phyloP scores from a whole-genome alignment of 768 basidiomycete species.

The Leccinum broughii region DNA sequence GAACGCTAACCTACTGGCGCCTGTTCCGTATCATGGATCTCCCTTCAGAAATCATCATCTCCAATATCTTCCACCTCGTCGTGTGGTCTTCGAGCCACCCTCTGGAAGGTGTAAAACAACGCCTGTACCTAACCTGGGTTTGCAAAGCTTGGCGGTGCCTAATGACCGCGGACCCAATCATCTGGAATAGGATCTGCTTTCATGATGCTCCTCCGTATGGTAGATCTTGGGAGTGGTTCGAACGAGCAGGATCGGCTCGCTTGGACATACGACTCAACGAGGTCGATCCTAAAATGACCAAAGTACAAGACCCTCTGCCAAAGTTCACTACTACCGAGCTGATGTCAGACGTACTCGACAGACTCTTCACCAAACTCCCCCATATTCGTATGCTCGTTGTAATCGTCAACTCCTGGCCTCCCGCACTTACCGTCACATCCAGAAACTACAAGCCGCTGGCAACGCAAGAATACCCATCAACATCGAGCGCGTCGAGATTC shows the following conservation, averaged over 20 bases:
- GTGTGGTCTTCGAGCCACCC: constrained; percentile 51
- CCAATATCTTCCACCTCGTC: constrained; percentile 60
- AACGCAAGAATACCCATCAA: constrained; percentile 37
- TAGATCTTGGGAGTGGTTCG: constrained; percentile 56
- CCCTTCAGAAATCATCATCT: constrained; percentile 65
- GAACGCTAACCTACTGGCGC: constrained; percentile 34
- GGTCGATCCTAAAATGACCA: constrained; percentile 21
- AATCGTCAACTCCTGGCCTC: constrained; percentile 55
- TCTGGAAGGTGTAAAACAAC: constrained; percentile 34
- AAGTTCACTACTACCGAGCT: constrained; percentile 44
- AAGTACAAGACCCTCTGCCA: constrained; percentile 27
- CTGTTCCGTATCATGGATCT: constrained; percentile 61
- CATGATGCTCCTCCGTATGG: constrained; percentile 49
- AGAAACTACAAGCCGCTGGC: constrained; percentile 44
- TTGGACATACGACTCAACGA: constrained; percentile 38
- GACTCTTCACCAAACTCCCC: constrained; percentile 42
- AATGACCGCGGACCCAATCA: constrained; percentile 46
- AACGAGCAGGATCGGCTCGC: constrained; percentile 51
- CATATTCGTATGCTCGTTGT: constrained; percentile 61
- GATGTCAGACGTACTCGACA: constrained; percentile 51
- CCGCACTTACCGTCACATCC: constrained; percentile 49
- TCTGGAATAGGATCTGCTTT: too few species aligned
- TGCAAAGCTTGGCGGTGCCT: constrained; percentile 56
- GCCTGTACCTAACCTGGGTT: constrained; percentile 56
- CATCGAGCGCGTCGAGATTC: constrained; percentile 64